phyloP scores from a whole-genome alignment of 768 basidiomycete genomes.

The Kwoniella europaea region DNA sequence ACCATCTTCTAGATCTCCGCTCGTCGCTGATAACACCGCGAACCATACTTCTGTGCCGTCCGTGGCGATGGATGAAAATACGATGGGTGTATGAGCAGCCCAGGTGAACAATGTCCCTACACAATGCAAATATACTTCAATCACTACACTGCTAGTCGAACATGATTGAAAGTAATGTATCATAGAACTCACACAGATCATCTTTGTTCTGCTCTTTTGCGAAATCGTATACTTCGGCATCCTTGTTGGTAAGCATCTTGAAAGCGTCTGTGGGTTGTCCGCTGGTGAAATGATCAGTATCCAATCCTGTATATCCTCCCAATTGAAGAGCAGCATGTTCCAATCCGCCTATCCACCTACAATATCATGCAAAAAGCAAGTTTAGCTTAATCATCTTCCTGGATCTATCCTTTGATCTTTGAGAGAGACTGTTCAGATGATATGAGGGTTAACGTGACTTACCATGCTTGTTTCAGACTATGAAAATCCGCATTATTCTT shows the following conservation, averaged over 20 bases:
- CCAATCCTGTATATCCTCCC: neutral
- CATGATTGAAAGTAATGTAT: neutral
- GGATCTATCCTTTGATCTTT: neutral
- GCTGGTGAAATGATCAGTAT: neutral
- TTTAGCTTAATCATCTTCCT: neutral
- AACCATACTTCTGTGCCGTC: neutral
- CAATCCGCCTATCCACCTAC: neutral
- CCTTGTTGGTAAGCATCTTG: neutral
- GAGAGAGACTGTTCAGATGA: neutral
- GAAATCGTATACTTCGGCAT: neutral
- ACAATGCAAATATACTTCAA: too few relatives aligned
- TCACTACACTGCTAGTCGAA: neutral
- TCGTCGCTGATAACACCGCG: neutral
- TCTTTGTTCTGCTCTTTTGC: neutral
- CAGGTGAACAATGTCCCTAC: neutral
- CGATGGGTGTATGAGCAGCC: neutral
- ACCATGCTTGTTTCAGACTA: neutral
- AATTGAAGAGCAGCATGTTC: neutral
- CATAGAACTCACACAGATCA: neutral
- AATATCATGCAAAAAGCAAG: neutral
- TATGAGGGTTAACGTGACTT: neutral
- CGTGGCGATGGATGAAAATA: neutral
- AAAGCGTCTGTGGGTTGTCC: neutral
- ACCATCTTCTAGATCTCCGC: neutral
- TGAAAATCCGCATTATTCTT: neutral